Percentiles rank a stretch among this genome's conserved stretches.
These are phyloP conservation scores for Plectosphaerella sp. DNA, from an alignment of 2,329 filamentous ascomycete genomes.

Conservation along the genomic window DNA sequence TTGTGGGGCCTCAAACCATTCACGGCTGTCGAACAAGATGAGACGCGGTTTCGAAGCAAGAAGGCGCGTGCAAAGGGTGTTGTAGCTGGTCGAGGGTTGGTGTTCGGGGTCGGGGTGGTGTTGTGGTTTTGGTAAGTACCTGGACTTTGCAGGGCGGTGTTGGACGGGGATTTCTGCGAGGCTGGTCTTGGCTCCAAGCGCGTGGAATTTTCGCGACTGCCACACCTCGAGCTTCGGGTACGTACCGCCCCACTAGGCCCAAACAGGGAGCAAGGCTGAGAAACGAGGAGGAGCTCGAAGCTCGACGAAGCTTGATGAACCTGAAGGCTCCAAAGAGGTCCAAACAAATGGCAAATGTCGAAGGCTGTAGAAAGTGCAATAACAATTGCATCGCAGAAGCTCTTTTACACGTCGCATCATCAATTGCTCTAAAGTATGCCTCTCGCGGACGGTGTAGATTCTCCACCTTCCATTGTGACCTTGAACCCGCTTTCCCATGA, in stretches of 20 bases:
- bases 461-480: too few species aligned
- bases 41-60: not conserved
- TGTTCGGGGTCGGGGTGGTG: slow-evolving; percentile 2
- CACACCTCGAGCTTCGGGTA: slow-evolving; percentile 1
- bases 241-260: slow-evolving; percentile 22
- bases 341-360: not conserved
- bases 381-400: too few species aligned
- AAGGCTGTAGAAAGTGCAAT: too few species aligned
- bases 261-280: slow-evolving; percentile 27
- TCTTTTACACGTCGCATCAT: too few species aligned
- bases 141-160: slow-evolving; percentile 13
- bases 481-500: too few species aligned
- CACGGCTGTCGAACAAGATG: slow-evolving; percentile 12
- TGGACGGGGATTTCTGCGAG: slow-evolving; percentile 29
- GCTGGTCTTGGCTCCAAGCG: slow-evolving; percentile 19
- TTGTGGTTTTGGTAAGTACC: slow-evolving; percentile 6
- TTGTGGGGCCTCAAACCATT: slow-evolving; percentile 21
- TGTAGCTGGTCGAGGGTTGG: not conserved
- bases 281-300: not conserved
- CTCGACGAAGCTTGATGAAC: not conserved
- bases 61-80: slow-evolving; percentile 3
- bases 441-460: too few species aligned
- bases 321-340: not conserved
- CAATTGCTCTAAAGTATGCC: too few species aligned
- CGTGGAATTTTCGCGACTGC: slow-evolving; percentile 31